These are phyloP conservation scores for Saccharomyces eubayanus DNA, from an alignment of 805 yeast species.

Conservation along the genomic window DNA sequence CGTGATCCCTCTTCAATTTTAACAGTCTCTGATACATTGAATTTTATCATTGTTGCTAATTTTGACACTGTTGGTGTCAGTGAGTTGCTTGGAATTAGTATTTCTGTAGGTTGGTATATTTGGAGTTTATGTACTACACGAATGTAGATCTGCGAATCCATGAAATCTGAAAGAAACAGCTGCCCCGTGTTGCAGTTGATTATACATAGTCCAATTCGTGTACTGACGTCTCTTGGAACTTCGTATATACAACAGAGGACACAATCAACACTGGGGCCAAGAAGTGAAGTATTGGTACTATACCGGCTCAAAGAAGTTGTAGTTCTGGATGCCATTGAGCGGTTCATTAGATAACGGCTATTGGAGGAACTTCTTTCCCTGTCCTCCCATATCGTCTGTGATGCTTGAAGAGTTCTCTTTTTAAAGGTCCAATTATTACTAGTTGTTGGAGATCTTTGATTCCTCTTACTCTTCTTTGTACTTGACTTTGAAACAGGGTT, in stretches of 20 bases:
- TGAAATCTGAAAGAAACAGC: conserved; percentile 31
- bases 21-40: conserved; percentile 23
- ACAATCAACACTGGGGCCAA: conserved; percentile 6
- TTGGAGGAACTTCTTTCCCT: background rate
- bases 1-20: conserved; percentile 22
- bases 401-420: background rate
- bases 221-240: conserved; percentile 16
- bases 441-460: background rate
- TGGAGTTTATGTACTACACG: conserved; percentile 37
- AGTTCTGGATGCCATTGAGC: background rate
- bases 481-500: background rate
- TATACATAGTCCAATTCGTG: conserved; percentile 36
- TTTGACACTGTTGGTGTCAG: conserved; percentile 25
- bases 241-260: conserved; percentile 27
- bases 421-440: background rate
- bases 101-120: conserved; percentile 30
- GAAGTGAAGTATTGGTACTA: background rate
- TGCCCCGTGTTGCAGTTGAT: conserved; percentile 34
- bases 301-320: background rate
- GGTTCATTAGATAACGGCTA: background rate
- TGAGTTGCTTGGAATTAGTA: conserved; percentile 30
- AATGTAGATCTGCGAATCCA: conserved; percentile 41
- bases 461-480: background rate
- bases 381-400: background rate
- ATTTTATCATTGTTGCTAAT: conserved; percentile 31